Conservation (phyloP, 768 basidiomycete species). For the Lentinula sp. region DNA sequence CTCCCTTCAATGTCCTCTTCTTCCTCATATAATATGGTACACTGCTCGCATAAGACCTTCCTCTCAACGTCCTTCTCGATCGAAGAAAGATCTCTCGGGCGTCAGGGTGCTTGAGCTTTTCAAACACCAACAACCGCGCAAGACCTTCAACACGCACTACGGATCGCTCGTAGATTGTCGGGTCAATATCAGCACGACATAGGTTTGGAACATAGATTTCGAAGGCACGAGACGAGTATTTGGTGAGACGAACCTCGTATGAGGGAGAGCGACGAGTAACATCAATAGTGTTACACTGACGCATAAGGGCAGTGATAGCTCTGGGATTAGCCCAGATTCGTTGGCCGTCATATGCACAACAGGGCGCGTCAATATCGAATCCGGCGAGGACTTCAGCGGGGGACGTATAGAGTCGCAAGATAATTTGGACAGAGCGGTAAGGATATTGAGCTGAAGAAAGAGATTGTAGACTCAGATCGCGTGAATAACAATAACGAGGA, state of each 20-base stretch:
- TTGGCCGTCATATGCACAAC: constrained; percentile 46
- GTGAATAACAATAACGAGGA: not conserved
- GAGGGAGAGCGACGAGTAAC: constrained; percentile 60
- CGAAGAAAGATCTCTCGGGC: constrained; percentile 40
- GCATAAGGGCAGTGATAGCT: constrained; percentile 56
- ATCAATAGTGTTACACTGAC: constrained; percentile 60
- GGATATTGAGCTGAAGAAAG: constrained; percentile 55
- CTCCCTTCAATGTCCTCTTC: constrained; percentile 44
- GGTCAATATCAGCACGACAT: constrained; percentile 46
- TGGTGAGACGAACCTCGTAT: constrained; percentile 56
- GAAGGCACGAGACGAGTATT: constrained; percentile 49
- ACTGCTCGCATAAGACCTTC: constrained; percentile 31
- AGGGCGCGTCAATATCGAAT: constrained; percentile 63
- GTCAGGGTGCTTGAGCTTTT: constrained; percentile 43
- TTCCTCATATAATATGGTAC: constrained; percentile 19
- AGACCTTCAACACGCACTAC: constrained; percentile 52
- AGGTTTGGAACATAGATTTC: constrained; percentile 54
- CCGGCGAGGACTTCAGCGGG: constrained; percentile 63
- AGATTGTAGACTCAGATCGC: not conserved
- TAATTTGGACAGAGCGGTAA: constrained; percentile 61
- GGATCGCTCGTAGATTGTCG: constrained; percentile 58
- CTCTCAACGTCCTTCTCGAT: constrained; percentile 43
- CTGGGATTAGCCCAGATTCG: constrained; percentile 59
- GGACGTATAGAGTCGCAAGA: constrained; percentile 56
- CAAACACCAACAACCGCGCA: constrained; percentile 56